Base-by-base conservation (phyloP, 2,329 filamentous ascomycete genomes). In the Stachybotrys elegans region DNA sequence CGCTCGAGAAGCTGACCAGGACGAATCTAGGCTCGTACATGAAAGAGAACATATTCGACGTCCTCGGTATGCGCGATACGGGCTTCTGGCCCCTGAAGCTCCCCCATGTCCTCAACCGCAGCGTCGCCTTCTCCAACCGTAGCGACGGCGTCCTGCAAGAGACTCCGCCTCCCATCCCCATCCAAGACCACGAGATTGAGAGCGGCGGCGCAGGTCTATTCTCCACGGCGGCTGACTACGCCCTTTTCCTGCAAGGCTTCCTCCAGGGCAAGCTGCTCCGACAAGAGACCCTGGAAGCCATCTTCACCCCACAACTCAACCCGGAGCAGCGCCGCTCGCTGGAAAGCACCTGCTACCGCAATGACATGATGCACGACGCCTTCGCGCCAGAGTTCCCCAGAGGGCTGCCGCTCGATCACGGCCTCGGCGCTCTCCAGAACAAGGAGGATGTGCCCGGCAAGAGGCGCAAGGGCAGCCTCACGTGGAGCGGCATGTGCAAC, bases 121-220 rank as follows among this genome's bases (percentile, higher is more conserved):
- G 49, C 5, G 48, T 56, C 9, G 46, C 43, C 1, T 54, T 49
- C 38, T 41, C 55, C 5, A 49, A 51, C 32, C 56, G 56, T 19
- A 50, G 53, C 5, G 51, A 46, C 22, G 52, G 50, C 5, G 17
- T 27, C 4, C 54, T 67, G 5, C 42, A 42, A 16, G 43, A 53
- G 2, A 52, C 49, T 0, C 38, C 49, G 12, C 29, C 27, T 16
- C 52, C 53, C 5, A 41, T 51, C 4, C 60, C 61, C 1, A n/a
- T n/a, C n/a, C 48, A 50, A 9, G 55, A 65, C 23, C 63, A 62
- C 34, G 54, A 54, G 17, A 49, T 69, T 4, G 67, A 71, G 45
- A 65, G 65, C 47, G 72, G 69, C 13, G 72, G 71, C 5, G 62
- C 65, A 0, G 72, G 72, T 4, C 51, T 72, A 17, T 71, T 63